These are phyloP conservation scores for Trametes punicea DNA, from an alignment of 768 basidiomycete genomes.

Conservation along the genomic window DNA sequence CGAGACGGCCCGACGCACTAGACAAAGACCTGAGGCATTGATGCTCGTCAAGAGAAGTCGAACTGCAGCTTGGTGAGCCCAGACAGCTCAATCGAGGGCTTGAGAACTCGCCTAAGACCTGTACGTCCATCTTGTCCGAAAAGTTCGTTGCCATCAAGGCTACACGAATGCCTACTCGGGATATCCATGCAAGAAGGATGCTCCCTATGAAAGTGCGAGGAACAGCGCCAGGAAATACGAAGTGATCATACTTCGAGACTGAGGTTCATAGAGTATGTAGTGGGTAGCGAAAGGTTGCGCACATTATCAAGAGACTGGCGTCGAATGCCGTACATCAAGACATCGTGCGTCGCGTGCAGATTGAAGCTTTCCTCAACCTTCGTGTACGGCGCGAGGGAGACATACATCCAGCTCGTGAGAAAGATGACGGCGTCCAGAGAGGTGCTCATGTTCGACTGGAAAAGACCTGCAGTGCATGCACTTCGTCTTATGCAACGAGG, in stretches of 20 bases:
- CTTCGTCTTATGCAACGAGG: no score
- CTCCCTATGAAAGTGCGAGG: conserved; percentile 87
- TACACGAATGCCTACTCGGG: conserved; percentile 46
- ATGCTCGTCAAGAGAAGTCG: conserved; percentile 67
- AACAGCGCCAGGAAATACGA: conserved; percentile 82
- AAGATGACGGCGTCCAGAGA: conserved; percentile 51
- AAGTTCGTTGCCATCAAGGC: conserved; percentile 42
- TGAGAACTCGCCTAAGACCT: conserved; percentile 55
- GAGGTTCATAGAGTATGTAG: neutral
- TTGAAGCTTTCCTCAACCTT: conserved; percentile 99
- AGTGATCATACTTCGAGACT: conserved; percentile 77
- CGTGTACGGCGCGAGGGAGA: conserved; percentile 79
- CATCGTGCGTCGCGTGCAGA: conserved; percentile 87
- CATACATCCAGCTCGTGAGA: conserved; percentile 56
- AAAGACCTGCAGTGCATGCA: neutral
- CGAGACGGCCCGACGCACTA: conserved; percentile 60
- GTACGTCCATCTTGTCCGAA: conserved; percentile 60
- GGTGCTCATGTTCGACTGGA: conserved; percentile 31
- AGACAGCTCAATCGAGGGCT: no score
- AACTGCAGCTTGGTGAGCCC: conserved; percentile 40
- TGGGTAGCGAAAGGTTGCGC: conserved; percentile 24
- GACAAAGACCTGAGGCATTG: conserved; percentile 60
- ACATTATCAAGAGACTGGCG: conserved; percentile 46
- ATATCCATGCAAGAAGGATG: conserved; percentile 57
- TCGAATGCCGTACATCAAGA: conserved; percentile 69